A percentile compares a stretch with the other conserved stretches of the same genome.
These are phyloP conservation scores for Scalesia atractyloides DNA, from an alignment of 129 eudicot genomes.

Conservation along the genomic window DNA sequence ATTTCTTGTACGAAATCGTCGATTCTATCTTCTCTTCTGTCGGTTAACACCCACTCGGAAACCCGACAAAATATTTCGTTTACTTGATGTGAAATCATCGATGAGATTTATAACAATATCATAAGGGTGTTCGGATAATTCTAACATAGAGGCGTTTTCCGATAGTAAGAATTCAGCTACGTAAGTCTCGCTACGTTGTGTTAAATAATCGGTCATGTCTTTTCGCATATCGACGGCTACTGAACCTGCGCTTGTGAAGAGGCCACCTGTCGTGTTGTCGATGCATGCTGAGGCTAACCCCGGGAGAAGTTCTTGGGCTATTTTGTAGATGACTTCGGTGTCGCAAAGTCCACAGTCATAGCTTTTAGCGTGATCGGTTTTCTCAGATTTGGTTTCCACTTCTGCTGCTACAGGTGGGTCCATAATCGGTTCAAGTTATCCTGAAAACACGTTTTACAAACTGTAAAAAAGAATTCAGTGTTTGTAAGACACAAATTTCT, in stretches of 20 bases:
- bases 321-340: slow-evolving; percentile 65
- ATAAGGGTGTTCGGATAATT: slow-evolving; percentile 65
- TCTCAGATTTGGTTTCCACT: slow-evolving; percentile 52
- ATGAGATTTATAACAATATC: slow-evolving; percentile 67
- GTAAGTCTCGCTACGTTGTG: slow-evolving; percentile 67
- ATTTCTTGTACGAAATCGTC: slow-evolving; percentile 90
- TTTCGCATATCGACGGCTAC: slow-evolving; percentile 74
- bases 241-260: slow-evolving; percentile 68
- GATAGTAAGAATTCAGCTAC: slow-evolving; percentile 71
- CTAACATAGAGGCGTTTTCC: slow-evolving; percentile 52
- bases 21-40: slow-evolving; percentile 79
- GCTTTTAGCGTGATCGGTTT: slow-evolving; percentile 46
- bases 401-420: slow-evolving; percentile 56
- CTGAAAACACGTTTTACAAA: slow-evolving; percentile 13
- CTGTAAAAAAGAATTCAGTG: neutral
- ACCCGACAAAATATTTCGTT: slow-evolving; percentile 69
- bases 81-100: slow-evolving; percentile 64
- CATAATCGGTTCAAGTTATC: slow-evolving; percentile 39
- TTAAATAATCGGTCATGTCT: slow-evolving; percentile 78
- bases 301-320: slow-evolving; percentile 75
- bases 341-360: slow-evolving; percentile 75
- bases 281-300: slow-evolving; percentile 92
- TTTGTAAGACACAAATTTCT: neutral
- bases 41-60: slow-evolving; percentile 78
- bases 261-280: slow-evolving; percentile 86